phyloP scores from a whole-genome alignment of 208 protist genomes.

The Crithidia bombi region DNA sequence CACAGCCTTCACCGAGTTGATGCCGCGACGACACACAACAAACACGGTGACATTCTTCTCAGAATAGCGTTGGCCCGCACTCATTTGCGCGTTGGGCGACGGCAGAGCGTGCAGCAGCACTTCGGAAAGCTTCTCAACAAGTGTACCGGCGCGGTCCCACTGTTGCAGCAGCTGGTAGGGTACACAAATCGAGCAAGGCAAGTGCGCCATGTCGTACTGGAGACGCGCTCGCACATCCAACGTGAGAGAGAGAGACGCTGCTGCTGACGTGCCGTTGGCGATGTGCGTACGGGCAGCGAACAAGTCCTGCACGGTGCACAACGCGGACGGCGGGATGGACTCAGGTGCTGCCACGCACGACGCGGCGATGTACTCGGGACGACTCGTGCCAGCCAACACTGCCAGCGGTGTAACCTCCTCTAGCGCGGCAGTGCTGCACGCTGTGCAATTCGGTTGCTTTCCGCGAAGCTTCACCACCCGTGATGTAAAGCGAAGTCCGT shows the following conservation, averaged over 20 bases:
- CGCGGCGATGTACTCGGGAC: slow-evolving; percentile 62
- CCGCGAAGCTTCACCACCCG: slow-evolving; percentile 76
- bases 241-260: background rate
- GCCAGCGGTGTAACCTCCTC: slow-evolving; percentile 15
- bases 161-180: slow-evolving; percentile 58
- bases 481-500: slow-evolving; percentile 69
- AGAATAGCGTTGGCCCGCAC: too few relatives aligned
- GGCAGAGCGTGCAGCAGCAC: slow-evolving; percentile 11
- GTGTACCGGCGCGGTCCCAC: slow-evolving; percentile 34
- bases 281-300: background rate
- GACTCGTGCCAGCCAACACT: slow-evolving; percentile 18
- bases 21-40: slow-evolving; percentile 85
- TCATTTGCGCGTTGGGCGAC: too few relatives aligned
- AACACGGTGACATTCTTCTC: slow-evolving; percentile 39
- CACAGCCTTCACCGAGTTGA: slow-evolving; percentile 60
- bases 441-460: slow-evolving; percentile 55
- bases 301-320: slow-evolving; percentile 19
- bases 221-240: slow-evolving; percentile 75
- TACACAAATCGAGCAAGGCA: slow-evolving; percentile 54
- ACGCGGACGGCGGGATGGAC: background rate
- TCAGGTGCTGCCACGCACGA: background rate
- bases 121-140: slow-evolving; percentile 12
- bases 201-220: slow-evolving; percentile 88
- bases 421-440: slow-evolving; percentile 54
- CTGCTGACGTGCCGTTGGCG: slow-evolving; percentile 1